Percentiles rank a stretch among this genome's conserved stretches.
These are phyloP conservation scores for Aspergillus luchuensis DNA, from an alignment of 2,329 filamentous ascomycete species.

Conservation along the genomic window DNA sequence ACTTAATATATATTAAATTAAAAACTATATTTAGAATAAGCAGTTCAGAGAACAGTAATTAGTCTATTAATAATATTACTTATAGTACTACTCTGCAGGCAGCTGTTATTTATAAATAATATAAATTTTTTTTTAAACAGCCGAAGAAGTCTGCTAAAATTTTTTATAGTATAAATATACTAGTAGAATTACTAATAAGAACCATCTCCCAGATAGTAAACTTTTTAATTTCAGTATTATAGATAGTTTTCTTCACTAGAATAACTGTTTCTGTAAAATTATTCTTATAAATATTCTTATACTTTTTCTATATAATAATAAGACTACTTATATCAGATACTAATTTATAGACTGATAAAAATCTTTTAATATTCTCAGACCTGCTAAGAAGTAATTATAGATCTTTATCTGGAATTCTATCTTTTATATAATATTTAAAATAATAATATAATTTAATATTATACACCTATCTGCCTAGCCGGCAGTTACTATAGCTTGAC, in stretches of 20 bases:
- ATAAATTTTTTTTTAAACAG: neutral
- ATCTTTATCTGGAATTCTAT: neutral
- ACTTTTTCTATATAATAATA: neutral
- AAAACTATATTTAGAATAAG: neutral
- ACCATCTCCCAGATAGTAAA: neutral
- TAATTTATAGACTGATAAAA: neutral
- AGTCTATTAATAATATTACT: neutral
- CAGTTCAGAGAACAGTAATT: neutral
- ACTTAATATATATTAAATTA: neutral
- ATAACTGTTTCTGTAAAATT: neutral
- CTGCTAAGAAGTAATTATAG: neutral
- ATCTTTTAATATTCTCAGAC: neutral
- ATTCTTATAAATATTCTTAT: neutral
- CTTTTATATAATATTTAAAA: neutral
- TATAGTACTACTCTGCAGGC: neutral
- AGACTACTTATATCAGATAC: neutral
- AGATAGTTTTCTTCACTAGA: neutral
- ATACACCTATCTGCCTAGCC: neutral
- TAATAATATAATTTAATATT: neutral
- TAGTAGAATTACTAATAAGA: neutral
- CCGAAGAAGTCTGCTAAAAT: neutral
- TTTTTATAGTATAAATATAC: neutral
- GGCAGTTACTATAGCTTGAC: neutral
- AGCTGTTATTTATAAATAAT: neutral
- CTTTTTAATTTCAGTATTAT: neutral